phyloP scores from a whole-genome alignment of 805 yeast genomes.

The Ogataea degrootiae region DNA sequence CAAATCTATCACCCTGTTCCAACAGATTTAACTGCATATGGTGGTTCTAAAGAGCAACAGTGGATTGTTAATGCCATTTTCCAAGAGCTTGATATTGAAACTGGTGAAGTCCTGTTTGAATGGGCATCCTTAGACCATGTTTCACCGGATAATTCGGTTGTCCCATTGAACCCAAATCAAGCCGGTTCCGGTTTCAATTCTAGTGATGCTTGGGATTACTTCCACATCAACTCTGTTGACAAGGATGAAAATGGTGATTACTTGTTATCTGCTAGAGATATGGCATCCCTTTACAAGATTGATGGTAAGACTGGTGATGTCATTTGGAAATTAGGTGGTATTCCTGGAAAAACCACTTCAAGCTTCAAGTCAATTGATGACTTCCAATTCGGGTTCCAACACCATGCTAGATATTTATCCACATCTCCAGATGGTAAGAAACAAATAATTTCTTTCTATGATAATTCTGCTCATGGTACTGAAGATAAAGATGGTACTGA shows the following conservation, averaged over 20 bases:
- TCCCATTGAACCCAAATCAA: slow-evolving; percentile 28
- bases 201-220: slow-evolving; percentile 36
- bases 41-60: slow-evolving; percentile 24
- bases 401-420: slow-evolving; percentile 31
- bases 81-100: slow-evolving; percentile 33
- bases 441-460: slow-evolving; percentile 33
- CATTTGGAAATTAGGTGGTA: slow-evolving; percentile 32
- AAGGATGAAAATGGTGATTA: slow-evolving; percentile 33
- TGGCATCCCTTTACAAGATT: slow-evolving; percentile 32
- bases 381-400: slow-evolving; percentile 33
- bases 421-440: slow-evolving; percentile 22
- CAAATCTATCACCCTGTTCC: slow-evolving; percentile 33
- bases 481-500: slow-evolving; percentile 28
- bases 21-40: slow-evolving; percentile 27
- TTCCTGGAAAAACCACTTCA: slow-evolving; percentile 12
- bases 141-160: slow-evolving; percentile 29
- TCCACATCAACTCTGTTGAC: slow-evolving; percentile 37
- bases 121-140: slow-evolving; percentile 33
- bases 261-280: slow-evolving; percentile 33
- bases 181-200: slow-evolving; percentile 33
- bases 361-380: slow-evolving; percentile 13
- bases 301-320: slow-evolving; percentile 33
- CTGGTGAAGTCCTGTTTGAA: slow-evolving; percentile 33
- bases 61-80: slow-evolving; percentile 34
- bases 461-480: slow-evolving; percentile 35